Evolutionary conservation across 2,329 filamentous ascomycete genomes (phyloP), one percentile per base, ranked within the genome.

Genomic region (Fusarium sp.): DNA sequence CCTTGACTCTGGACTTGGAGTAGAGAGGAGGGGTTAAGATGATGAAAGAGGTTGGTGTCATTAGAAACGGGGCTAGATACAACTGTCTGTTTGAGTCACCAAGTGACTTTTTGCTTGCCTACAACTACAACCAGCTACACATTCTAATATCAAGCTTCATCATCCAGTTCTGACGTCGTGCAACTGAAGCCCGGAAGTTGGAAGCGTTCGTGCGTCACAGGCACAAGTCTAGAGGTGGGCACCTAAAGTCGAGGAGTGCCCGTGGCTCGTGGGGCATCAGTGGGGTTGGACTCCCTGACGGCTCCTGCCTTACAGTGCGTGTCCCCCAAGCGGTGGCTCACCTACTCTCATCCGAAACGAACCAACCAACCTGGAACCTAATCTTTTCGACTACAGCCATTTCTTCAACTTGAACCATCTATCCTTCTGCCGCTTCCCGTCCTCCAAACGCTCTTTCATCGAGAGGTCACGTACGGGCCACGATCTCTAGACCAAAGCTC

Each of bases 331-430:
- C 42, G 42, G 42, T 46, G 14, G 42, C 58, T 58, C 40, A 57
- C 60, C 25, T 59, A 59, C 46, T 31, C 69, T 25, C 63, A 68
- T 69, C 68, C 68, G 61, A 71, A 71, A 71, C 68, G 57, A 68
- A 61, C 68, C 64, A 70, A 62, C 64, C 50, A 51, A 49, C 64
- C 58, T 67, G 54, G 56, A 59, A 68, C 64, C 56, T 71, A 62
- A 68, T 62, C 56, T 54, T 62, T 58, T 59, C 68, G 54, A 68
- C 68, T 29, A 62, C 68, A 40, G 54, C 59, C 33, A 40, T 51
- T 20, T 42, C 18, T 31, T 14, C 31, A 34, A 33, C 29, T 34
- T 34, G 18, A 53, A 20, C 50, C 50, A 53, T 23, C 27, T 23
- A 53, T n/a, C 50, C 13, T 34, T 33, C 50, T 25, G 10, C 33